phyloP scores from a whole-genome alignment of 2,329 filamentous ascomycete species.

The Nothopassalora personata region DNA sequence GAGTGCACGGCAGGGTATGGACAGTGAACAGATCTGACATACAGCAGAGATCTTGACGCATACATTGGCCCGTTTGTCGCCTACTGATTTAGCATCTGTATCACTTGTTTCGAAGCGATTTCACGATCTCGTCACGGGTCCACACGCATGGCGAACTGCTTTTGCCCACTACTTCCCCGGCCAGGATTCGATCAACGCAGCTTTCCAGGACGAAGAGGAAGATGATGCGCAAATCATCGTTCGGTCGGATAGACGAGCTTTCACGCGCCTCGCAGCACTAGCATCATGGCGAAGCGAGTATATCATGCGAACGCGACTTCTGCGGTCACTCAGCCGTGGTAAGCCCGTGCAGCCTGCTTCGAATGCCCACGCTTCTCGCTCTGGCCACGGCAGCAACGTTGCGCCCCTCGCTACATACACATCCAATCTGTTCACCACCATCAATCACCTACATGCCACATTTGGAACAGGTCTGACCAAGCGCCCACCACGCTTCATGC shows the following conservation, averaged over 20 bases:
- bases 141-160: conserved; percentile 88
- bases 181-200: conserved; percentile 51
- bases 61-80: conserved; percentile 81
- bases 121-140: conserved; percentile 78
- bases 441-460: conserved; percentile 73
- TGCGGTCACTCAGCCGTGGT: conserved; percentile 75
- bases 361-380: conserved; percentile 49
- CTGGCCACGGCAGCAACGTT: conserved; percentile 57
- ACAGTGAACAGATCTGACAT: conserved; percentile 15
- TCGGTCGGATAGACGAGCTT: conserved; percentile 69
- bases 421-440: conserved; percentile 71
- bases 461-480: conserved; percentile 65
- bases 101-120: conserved; percentile 85
- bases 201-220: conserved; percentile 36
- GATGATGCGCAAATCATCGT: conserved; percentile 51
- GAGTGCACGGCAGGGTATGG: conserved; percentile 26
- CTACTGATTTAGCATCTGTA: conserved; percentile 74
- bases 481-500: conserved; percentile 71
- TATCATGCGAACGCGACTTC: conserved; percentile 74
- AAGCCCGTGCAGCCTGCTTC: conserved; percentile 60
- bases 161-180: conserved; percentile 89
- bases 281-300: conserved; percentile 98
- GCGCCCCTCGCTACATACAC: conserved; percentile 78
- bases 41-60: conserved; percentile 80
- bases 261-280: conserved; percentile 72